A percentile compares a stretch with the other conserved stretches of the same genome.
phyloP scores from a whole-genome alignment of 192 early-diverging fungal species.

The Fimicolochytrium jonesii region DNA sequence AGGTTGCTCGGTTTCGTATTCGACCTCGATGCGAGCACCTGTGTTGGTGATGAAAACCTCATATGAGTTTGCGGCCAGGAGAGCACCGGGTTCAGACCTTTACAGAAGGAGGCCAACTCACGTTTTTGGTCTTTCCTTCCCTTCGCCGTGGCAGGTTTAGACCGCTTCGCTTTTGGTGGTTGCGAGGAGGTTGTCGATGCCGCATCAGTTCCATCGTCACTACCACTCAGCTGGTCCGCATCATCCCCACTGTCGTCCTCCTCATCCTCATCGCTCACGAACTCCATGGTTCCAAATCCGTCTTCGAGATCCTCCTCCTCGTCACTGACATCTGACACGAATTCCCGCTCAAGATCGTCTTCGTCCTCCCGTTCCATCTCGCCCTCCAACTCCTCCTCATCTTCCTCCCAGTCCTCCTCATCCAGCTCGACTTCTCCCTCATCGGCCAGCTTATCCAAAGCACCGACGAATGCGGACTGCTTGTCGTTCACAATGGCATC shows the following conservation, averaged over 20 bases:
- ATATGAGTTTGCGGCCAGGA: background rate
- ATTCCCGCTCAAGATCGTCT: conserved; percentile 46
- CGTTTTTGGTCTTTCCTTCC: background rate
- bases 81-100: background rate
- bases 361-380: conserved; percentile 31
- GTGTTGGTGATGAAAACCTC: too few relatives aligned
- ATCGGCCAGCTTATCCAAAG: conserved; percentile 62
- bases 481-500: conserved; percentile 95
- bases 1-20: conserved; percentile 35
- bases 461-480: conserved; percentile 82
- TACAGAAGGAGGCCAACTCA: background rate
- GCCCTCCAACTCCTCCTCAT: conserved; percentile 27
- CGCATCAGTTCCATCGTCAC: background rate
- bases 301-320: conserved; percentile 34
- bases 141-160: background rate
- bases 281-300: conserved; percentile 30
- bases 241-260: background rate
- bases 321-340: conserved; percentile 46
- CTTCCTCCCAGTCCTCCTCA: conserved; percentile 39
- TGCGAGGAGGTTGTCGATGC: background rate
- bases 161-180: background rate
- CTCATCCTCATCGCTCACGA: conserved; percentile 28
- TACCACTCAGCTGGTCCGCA: too few relatives aligned
- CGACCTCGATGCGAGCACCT: conserved; percentile 36
- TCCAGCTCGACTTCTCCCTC: conserved; percentile 35